These are phyloP conservation scores for Atalantia buxifolia DNA, from an alignment of 345 rosid genomes.

Conservation along the genomic window DNA sequence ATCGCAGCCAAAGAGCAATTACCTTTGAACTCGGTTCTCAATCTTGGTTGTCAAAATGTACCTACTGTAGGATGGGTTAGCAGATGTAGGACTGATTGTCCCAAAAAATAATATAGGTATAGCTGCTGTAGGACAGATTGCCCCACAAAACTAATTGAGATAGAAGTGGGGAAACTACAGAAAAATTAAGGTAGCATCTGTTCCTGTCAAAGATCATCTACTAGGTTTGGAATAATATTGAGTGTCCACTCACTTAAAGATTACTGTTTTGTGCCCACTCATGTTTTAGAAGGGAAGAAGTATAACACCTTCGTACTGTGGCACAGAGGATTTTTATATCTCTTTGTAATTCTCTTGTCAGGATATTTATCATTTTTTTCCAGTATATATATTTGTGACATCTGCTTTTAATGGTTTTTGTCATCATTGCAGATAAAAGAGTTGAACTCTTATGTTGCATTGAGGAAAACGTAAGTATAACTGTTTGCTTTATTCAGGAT, in stretches of 20 bases:
- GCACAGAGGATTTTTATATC: background rate
- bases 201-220: background rate
- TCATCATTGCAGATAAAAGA: constrained; percentile 74
- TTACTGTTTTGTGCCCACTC: background rate
- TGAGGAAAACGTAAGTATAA: constrained; percentile 83
- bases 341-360: background rate
- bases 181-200: background rate
- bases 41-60: background rate
- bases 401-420: constrained; percentile 6
- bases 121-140: too few relatives aligned
- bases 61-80: background rate
- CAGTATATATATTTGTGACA: background rate
- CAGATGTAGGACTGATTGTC: too few relatives aligned
- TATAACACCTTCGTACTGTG: background rate
- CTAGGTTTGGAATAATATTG: background rate
- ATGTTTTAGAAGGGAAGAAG: background rate
- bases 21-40: background rate
- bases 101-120: too few relatives aligned
- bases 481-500: constrained; percentile 1
- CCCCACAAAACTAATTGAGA: too few relatives aligned
- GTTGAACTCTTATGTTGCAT: constrained; percentile 85
- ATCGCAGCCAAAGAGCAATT: background rate
- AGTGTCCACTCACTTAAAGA: background rate
- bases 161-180: too few relatives aligned
- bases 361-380: background rate